phyloP scores from a whole-genome alignment of 805 yeast genomes.

The Candida sanyiensis region DNA sequence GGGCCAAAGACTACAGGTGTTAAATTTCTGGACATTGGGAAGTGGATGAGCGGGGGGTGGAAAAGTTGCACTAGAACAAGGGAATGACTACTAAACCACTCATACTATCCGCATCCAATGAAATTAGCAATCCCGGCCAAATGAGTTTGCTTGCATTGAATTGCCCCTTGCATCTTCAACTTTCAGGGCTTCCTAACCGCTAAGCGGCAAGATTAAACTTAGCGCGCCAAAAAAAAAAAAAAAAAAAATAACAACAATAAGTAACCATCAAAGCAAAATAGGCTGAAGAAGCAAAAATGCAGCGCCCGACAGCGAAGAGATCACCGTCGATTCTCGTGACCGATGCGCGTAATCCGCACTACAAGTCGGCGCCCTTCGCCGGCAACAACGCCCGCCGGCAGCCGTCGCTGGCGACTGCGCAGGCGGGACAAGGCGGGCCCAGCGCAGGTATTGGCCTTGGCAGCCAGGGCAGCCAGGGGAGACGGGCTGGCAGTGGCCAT shows the following conservation, averaged over 20 bases:
- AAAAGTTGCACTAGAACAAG: too few species aligned
- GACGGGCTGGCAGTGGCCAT: background rate
- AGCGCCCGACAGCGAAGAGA: constrained; percentile 66
- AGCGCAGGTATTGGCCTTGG: background rate
- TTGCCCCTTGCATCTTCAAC: too few species aligned
- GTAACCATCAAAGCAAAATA: too few species aligned
- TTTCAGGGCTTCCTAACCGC: background rate
- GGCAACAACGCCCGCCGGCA: constrained; percentile 36
- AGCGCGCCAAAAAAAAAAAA: background rate
- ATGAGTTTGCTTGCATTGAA: too few species aligned
- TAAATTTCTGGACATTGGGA: too few species aligned
- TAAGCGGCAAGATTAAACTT: background rate
- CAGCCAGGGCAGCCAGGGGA: background rate
- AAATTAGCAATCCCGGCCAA: too few species aligned
- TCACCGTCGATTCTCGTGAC: constrained; percentile 94
- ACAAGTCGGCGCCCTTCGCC: constrained; percentile 70
- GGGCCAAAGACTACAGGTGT: too few species aligned
- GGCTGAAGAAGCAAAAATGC: background rate
- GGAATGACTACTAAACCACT: too few species aligned
- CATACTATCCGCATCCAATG: too few species aligned
- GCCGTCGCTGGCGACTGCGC: constrained; percentile 13
- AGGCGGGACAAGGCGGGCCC: background rate
- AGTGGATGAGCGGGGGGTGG: too few species aligned
- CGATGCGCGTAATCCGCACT: constrained; percentile 63
- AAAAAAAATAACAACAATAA: too few species aligned